phyloP scores from a whole-genome alignment of 305 asterid genomes.

The Fraxinus angustifolia region DNA sequence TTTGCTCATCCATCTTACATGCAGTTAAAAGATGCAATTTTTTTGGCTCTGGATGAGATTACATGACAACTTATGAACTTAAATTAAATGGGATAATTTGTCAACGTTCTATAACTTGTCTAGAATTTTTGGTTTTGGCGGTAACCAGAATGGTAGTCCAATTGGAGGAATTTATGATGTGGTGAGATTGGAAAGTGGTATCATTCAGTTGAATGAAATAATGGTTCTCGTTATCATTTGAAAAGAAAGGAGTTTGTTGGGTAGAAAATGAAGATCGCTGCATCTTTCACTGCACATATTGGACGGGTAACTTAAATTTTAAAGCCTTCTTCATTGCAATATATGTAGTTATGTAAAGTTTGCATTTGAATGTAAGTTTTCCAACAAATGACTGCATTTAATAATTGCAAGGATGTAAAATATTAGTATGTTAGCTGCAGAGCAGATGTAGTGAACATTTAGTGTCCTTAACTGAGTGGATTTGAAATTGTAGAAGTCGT shows the following conservation, averaged over 20 bases:
- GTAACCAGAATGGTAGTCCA: not conserved
- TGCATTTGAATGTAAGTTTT: not conserved
- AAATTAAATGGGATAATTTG: not conserved
- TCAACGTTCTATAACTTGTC: not conserved
- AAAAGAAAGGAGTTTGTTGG: not conserved
- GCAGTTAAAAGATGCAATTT: not conserved
- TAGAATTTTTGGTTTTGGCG: not conserved
- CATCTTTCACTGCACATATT: not conserved
- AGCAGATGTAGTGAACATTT: not conserved
- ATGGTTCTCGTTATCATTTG: not conserved
- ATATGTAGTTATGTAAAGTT: not conserved
- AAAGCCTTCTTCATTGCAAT: not conserved
- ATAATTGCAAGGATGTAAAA: not conserved
- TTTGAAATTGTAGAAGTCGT: not conserved
- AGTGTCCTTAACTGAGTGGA: not conserved
- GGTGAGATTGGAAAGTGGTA: not conserved
- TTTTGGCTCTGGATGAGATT: not conserved
- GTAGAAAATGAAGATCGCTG: not conserved
- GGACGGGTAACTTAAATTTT: not conserved
- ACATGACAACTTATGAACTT: not conserved
- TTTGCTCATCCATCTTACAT: not conserved
- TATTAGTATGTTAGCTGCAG: not conserved
- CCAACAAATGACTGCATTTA: not conserved
- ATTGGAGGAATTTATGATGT: not conserved
- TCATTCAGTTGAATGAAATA: not conserved